Evolutionary conservation across 805 yeast species (phyloP), one percentile per base, ranked within the genome.

Genomic region (Candida orba): DNA sequence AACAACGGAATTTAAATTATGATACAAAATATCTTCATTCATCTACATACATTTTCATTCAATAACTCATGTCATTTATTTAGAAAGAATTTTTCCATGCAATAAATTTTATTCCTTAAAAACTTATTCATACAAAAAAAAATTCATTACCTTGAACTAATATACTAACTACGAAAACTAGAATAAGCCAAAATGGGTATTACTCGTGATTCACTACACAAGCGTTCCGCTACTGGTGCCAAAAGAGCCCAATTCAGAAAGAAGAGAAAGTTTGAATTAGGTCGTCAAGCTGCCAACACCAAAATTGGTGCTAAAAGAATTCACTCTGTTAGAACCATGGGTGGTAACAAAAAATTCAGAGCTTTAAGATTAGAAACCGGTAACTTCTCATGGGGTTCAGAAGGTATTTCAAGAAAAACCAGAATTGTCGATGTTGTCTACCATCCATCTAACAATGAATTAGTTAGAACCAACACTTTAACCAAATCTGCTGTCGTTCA

Each of bases 191-290:
- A 73, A 73, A 91, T 91, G 99, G 98, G 99, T 90, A 91, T 91
- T 85, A 89, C 98, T 76, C 91, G 99, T 82, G 98, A 93, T 82
- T 91, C 99, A 75, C 96, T 97, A 79, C 99, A 93, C 90, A 91
- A 91, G 87, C 95, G 99, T 78, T 77, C 97, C 67, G 95, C 95
- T 75, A 90, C 99, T 70, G 99, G 99, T 85, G 99, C 99, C 73
- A 90, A 89, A 78, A 89, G 97, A 78, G 98, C 98, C 75, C 95
- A 89, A 77, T 87, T 83, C 95, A 91, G 98, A 88, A 91, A 91
- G 91, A 91, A 91, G 96, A 82, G 99, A 83, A 93, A 91, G 95
- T 91, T 93, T 71, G 99, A 91, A 79, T 83, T 86, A 73, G 99
- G 99, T 66, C 93, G 99, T 79, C 99, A 93, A 81, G 82, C 96